These are phyloP conservation scores for Fusarium coffeatum DNA, from an alignment of 2,329 filamentous ascomycete species.

Conservation along the genomic window DNA sequence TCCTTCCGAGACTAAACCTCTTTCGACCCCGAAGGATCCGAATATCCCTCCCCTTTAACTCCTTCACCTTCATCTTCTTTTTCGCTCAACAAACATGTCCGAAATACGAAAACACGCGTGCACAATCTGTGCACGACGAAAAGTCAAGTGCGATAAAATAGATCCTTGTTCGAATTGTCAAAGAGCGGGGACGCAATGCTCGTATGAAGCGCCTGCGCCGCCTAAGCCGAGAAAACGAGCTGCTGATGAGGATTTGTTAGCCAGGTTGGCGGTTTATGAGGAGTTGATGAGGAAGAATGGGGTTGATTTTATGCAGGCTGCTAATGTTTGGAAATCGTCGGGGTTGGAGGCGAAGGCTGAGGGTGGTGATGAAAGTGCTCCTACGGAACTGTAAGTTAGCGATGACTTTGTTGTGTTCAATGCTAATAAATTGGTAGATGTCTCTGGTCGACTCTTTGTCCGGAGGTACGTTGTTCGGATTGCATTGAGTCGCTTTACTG, in stretches of 20 bases:
- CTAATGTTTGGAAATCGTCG: constrained; percentile 45
- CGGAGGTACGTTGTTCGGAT: constrained; percentile 21
- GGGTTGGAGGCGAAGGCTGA: constrained; percentile 13
- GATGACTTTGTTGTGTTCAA: accelerated
- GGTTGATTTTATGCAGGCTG: constrained; percentile 36
- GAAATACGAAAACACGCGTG: constrained; percentile 35
- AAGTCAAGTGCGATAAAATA: constrained; percentile 53
- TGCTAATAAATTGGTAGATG: constrained; percentile 16
- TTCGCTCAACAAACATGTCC: not conserved
- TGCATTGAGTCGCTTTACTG: too few relatives aligned
- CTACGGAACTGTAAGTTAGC: constrained; percentile 10
- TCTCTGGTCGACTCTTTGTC: constrained; percentile 35
- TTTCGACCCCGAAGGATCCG: not conserved
- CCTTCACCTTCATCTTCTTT: too few relatives aligned
- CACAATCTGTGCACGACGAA: constrained; percentile 36
- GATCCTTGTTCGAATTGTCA: constrained; percentile 58
- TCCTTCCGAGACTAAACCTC: not conserved
- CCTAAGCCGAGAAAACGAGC: constrained; percentile 45
- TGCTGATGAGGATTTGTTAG: constrained; percentile 45
- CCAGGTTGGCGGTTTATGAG: constrained; percentile 45
- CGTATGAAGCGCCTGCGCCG: constrained; percentile 36
- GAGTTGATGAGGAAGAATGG: constrained; percentile 45
- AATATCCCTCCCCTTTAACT: not conserved
- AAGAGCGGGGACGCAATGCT: constrained; percentile 49
- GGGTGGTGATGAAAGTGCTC: not conserved